phyloP scores from a whole-genome alignment of 371 early-diverging fungal genomes.

The Blakeslea trispora region DNA sequence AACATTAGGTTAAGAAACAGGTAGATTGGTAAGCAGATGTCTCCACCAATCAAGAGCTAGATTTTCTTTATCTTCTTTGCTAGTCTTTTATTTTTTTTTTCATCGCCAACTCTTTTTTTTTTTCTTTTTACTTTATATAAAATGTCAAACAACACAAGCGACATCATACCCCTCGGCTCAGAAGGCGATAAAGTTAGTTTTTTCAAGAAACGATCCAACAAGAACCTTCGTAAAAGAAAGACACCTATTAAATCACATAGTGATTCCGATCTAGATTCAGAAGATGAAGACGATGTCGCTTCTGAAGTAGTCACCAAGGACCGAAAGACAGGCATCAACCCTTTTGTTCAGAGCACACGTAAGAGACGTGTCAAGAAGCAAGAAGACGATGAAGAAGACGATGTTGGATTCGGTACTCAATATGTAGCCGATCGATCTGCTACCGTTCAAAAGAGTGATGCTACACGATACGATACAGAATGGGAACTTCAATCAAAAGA shows the following conservation, averaged over 20 bases:
- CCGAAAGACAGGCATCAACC: slow-evolving; percentile 41
- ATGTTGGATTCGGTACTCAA: slow-evolving; percentile 47
- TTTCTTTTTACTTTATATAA: slow-evolving; percentile 12
- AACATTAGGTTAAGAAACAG: no score
- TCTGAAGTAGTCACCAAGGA: slow-evolving; percentile 55
- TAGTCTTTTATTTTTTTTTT: no score
- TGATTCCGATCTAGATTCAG: slow-evolving; percentile 41
- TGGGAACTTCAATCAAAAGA: slow-evolving; percentile 50
- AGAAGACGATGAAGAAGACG: slow-evolving; percentile 33
- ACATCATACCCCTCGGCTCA: slow-evolving; percentile 8
- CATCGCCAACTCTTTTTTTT: not conserved
- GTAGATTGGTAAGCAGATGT: no score
- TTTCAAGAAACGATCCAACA: slow-evolving; percentile 62
- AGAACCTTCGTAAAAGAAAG: slow-evolving; percentile 59
- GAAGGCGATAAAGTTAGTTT: slow-evolving; percentile 47
- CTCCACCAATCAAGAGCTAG: no score
- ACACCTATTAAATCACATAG: slow-evolving; percentile 20
- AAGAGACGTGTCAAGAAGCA: slow-evolving; percentile 33
- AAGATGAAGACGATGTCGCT: slow-evolving; percentile 35
- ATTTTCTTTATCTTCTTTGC: not conserved
- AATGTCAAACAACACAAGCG: not conserved
- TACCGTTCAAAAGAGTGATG: slow-evolving; percentile 49
- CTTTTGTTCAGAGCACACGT: slow-evolving; percentile 48
- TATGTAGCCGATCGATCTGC: slow-evolving; percentile 59
- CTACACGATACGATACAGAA: slow-evolving; percentile 55